Evolutionary conservation across 1,139 yeast species (phyloP).

Genomic region (Blastobotrys ciferrii): DNA sequence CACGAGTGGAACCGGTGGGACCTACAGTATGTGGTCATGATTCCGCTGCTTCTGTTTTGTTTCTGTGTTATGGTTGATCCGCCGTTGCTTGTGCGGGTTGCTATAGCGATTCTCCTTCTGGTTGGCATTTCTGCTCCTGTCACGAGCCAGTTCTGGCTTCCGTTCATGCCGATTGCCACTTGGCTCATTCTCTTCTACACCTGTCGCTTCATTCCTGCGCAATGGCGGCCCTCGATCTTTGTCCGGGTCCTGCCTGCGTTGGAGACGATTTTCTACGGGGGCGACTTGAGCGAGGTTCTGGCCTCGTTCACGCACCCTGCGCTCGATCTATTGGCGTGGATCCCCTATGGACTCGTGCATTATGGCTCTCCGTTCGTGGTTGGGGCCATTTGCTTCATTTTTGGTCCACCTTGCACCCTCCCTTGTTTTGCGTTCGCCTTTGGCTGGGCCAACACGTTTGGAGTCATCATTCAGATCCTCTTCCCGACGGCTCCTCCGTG

Average conservation of each 20-base stretch:
- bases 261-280: conserved; percentile 93
- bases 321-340: conserved; percentile 87
- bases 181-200: conserved; percentile 87
- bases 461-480: conserved; percentile 74
- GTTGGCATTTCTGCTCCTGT: conserved; percentile 50
- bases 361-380: conserved; percentile 87
- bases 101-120: conserved; percentile 36
- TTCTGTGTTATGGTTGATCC: conserved; percentile 55
- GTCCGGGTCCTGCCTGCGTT: conserved; percentile 91
- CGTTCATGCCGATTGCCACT: conserved; percentile 80
- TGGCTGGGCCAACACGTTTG: conserved; percentile 92
- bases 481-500: conserved; percentile 99
- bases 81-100: conserved; percentile 43
- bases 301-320: conserved; percentile 68
- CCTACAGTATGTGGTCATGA: conserved; percentile 43
- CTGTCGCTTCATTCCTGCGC: conserved; percentile 71
- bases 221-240: conserved; percentile 82
- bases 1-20: conserved; percentile 45
- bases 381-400: conserved; percentile 73
- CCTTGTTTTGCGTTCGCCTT: conserved; percentile 91
- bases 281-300: conserved; percentile 80
- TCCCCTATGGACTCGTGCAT: conserved; percentile 92
- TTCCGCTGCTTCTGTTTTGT: conserved; percentile 44
- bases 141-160: conserved; percentile 80
- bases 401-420: conserved; percentile 89